phyloP scores from a whole-genome alignment of 257 asterid genomes.

The Solanum tarijense region DNA sequence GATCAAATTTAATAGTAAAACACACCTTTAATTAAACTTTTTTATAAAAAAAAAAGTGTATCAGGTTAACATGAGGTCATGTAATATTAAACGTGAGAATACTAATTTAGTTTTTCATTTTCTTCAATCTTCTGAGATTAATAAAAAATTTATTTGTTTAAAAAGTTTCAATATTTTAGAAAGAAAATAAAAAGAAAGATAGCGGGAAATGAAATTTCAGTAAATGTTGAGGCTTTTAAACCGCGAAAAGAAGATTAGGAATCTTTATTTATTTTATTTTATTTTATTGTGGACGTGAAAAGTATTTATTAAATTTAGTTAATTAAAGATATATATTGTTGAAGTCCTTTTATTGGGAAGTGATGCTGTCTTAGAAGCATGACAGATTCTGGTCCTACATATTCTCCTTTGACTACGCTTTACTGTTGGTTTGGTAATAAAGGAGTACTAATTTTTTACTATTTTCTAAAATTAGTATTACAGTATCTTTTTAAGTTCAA shows the following conservation, averaged over 20 bases:
- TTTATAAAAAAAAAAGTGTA: too few species aligned
- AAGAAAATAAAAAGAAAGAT: neutral
- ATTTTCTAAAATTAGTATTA: too few species aligned
- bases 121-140: neutral
- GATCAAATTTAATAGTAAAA: too few species aligned
- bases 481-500: too few species aligned
- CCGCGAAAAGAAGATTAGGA: neutral
- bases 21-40: too few species aligned
- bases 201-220: neutral
- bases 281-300: slow-evolving; percentile 16
- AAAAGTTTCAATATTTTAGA: neutral
- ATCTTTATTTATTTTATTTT: neutral
- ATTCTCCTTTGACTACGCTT: neutral
- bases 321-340: neutral
- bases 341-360: neutral
- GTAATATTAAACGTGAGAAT: neutral
- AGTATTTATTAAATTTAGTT: neutral
- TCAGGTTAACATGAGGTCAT: neutral
- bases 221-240: neutral
- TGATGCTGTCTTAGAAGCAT: neutral
- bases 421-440: too few species aligned
- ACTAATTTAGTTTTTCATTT: neutral
- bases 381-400: neutral
- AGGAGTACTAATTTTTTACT: neutral
- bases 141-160: neutral